Conservation (phyloP, 352 stramenopile species). For the Phytophthora citricola region DNA sequence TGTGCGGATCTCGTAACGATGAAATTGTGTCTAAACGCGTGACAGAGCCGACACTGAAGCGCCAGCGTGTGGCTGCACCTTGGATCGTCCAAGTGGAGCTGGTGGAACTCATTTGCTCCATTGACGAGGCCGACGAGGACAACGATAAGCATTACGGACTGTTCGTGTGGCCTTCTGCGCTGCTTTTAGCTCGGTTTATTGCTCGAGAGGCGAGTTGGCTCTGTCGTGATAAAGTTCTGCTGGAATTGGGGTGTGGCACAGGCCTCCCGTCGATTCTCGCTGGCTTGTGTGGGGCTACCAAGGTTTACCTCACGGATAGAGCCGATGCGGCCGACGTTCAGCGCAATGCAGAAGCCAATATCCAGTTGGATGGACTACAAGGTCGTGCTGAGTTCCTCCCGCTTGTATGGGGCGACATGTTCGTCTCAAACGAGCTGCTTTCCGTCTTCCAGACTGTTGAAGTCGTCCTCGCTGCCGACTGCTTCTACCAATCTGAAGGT, state of each 20-base stretch:
- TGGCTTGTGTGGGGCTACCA: conserved; percentile 43
- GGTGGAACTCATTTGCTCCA: conserved; percentile 62
- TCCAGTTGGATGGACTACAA: conserved; percentile 52
- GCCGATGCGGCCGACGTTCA: conserved; percentile 51
- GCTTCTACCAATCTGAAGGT: conserved; percentile 78
- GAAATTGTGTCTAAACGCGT: background rate
- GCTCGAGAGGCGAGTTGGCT: conserved; percentile 38
- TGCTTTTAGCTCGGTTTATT: conserved; percentile 60
- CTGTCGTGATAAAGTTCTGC: conserved; percentile 46
- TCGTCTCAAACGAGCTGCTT: conserved; percentile 33
- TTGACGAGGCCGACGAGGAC: conserved; percentile 45
- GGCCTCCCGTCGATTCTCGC: conserved; percentile 70
- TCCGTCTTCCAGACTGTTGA: conserved; percentile 46
- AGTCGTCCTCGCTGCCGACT: conserved; percentile 67
- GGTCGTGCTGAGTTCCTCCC: conserved; percentile 46
- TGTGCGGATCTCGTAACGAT: conserved; percentile 4
- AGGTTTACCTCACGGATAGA: conserved; percentile 66
- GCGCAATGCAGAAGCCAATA: conserved; percentile 61
- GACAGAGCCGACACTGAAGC: conserved; percentile 24
- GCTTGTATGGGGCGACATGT: conserved; percentile 57
- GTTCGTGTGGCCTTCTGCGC: conserved; percentile 72
- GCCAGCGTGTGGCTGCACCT: conserved; percentile 13
- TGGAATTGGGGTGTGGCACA: conserved; percentile 75
- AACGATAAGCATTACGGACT: conserved; percentile 65
- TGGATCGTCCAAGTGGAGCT: conserved; percentile 46